These are phyloP conservation scores for Calonectria henricotiae DNA, from an alignment of 2,329 filamentous ascomycete genomes.

Conservation along the genomic window DNA sequence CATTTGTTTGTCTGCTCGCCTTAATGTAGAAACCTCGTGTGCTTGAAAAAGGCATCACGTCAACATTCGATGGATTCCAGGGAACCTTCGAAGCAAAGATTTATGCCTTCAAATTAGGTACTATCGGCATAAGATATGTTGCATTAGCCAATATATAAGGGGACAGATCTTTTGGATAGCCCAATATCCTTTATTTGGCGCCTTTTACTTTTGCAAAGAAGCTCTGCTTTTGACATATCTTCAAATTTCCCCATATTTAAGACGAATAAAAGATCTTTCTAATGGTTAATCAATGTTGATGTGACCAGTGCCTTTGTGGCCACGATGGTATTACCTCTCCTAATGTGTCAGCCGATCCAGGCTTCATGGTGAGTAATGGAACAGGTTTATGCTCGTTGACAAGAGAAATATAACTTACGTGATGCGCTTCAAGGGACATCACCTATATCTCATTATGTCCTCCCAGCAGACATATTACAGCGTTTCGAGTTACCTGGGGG, in stretches of 20 bases:
- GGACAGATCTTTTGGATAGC: not conserved
- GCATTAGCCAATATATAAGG: not conserved
- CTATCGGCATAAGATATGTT: too few species aligned
- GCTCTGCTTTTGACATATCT: not conserved
- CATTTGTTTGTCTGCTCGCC: not conserved
- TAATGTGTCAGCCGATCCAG: not conserved
- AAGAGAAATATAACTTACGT: not conserved
- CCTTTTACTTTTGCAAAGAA: not conserved
- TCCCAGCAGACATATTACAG: not conserved
- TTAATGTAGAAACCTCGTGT: not conserved
- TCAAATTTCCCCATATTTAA: not conserved
- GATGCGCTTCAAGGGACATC: not conserved
- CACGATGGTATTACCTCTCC: not conserved
- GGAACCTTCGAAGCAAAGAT: not conserved
- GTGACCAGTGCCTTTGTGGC: not conserved
- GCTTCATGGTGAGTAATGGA: not conserved
- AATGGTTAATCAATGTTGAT: not conserved
- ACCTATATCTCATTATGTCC: not conserved
- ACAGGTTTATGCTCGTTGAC: accelerated
- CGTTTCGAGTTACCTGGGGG: not conserved
- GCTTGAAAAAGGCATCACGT: not conserved
- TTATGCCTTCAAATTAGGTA: not conserved
- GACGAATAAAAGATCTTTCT: too few species aligned
- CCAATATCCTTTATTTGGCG: not conserved
- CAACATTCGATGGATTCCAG: not conserved